Percentiles rank a stretch among this genome's conserved stretches.
Conservation (phyloP, 805 yeast species). For the Cyberlindnera mycetangii region DNA sequence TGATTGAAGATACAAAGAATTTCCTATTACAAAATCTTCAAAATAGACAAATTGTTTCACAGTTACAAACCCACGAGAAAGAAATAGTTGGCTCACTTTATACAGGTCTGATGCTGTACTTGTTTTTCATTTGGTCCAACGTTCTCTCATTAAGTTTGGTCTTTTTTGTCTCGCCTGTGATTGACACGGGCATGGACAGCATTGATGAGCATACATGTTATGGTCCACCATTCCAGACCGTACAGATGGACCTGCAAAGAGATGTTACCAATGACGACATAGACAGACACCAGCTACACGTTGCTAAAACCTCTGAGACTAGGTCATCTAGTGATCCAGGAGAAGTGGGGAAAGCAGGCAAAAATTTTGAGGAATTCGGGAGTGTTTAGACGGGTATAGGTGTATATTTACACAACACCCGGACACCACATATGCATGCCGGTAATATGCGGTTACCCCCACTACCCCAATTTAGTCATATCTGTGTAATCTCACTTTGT, state of each 20-base stretch:
- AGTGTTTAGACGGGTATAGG: no score
- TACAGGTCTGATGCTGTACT: conserved; percentile 10
- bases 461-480: no score
- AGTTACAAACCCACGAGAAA: conserved; percentile 1
- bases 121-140: conserved; percentile 10
- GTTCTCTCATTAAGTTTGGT: conserved; percentile 7
- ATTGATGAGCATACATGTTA: conserved; percentile 6
- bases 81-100: conserved; percentile 6
- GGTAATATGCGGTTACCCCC: no score
- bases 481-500: no score
- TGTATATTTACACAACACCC: no score
- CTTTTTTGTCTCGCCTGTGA: conserved; percentile 8
- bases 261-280: no score
- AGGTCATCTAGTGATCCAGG: no score
- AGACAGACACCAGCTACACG: not conserved
- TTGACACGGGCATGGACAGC: conserved; percentile 6
- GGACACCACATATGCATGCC: no score
- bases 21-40: conserved; percentile 10
- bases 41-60: conserved; percentile 2
- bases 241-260: no score
- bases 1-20: conserved; percentile 8
- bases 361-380: no score
- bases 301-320: not conserved
- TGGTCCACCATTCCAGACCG: not conserved
- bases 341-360: no score